Evolutionary conservation across 2,329 filamentous ascomycete genomes (phyloP).

Genomic region (Metarhizium robertsii): DNA sequence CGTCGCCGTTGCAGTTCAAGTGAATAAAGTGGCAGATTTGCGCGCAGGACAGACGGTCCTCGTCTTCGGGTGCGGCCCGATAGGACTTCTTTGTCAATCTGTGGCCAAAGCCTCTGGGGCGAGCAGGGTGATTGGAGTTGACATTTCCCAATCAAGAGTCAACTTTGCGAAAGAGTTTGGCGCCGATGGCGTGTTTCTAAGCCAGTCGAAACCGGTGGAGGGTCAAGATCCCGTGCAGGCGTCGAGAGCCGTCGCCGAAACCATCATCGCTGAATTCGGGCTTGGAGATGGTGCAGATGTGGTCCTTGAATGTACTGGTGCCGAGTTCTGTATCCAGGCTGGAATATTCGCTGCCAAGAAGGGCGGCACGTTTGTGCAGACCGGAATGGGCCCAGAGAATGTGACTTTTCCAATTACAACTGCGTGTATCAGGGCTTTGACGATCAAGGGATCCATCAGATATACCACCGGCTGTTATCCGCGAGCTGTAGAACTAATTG

Average conservation of each 20-base stretch:
- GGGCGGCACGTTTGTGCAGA: constrained; percentile 42
- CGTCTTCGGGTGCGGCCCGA: constrained; percentile 10
- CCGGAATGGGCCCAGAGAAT: constrained; percentile 48
- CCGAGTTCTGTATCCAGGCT: constrained; percentile 10
- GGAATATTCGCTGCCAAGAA: constrained; percentile 24
- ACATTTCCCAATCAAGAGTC: constrained; percentile 18
- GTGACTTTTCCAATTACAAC: constrained; percentile 41
- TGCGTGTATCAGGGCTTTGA: constrained; percentile 37
- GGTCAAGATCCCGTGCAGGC: constrained; percentile 8
- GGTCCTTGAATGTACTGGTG: constrained; percentile 12
- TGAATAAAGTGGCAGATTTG: constrained; percentile 18
- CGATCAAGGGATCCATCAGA: constrained; percentile 39
- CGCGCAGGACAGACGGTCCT: constrained; percentile 11
- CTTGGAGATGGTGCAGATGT: constrained; percentile 5
- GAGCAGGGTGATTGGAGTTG: constrained; percentile 10
- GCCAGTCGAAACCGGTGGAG: constrained; percentile 11
- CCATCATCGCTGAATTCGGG: constrained; percentile 19
- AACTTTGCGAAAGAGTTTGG: constrained; percentile 6
- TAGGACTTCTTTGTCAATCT: constrained; percentile 4
- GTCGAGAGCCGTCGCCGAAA: constrained; percentile 12
- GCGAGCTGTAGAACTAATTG: constrained; percentile 37
- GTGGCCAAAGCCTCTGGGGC: constrained; percentile 20
- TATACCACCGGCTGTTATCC: constrained; percentile 42
- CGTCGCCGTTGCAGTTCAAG: constrained; percentile 29
- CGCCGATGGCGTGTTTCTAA: constrained; percentile 12